Evolutionary conservation across 495 filamentous ascomycete species (phyloP).

Genomic region (Xylaria intraflava): DNA sequence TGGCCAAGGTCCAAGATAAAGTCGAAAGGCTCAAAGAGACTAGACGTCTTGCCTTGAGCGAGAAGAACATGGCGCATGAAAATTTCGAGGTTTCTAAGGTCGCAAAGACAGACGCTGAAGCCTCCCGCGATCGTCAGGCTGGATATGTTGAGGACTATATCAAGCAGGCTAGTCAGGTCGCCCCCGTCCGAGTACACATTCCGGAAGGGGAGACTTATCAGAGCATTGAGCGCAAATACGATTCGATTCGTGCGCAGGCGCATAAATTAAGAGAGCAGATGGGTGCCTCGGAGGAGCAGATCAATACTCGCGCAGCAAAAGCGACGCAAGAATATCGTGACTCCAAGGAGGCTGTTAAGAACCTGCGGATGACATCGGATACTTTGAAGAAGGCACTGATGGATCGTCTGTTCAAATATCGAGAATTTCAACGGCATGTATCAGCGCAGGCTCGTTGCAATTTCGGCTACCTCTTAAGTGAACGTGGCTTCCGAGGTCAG

Average conservation of each 20-base stretch:
- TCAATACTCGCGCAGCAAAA: slow-evolving; percentile 40
- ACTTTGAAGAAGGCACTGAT: slow-evolving; percentile 58
- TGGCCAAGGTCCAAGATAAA: slow-evolving; percentile 56
- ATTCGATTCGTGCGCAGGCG: slow-evolving; percentile 52
- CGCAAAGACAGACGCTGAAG: slow-evolving; percentile 40
- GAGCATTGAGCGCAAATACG: slow-evolving; percentile 58
- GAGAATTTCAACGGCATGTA: slow-evolving; percentile 73
- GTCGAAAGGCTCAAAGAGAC: slow-evolving; percentile 40
- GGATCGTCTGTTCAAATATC: slow-evolving; percentile 68
- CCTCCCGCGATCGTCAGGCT: slow-evolving; percentile 40
- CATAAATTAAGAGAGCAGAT: slow-evolving; percentile 41
- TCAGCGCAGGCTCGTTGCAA: slow-evolving; percentile 74
- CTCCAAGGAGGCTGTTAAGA: slow-evolving; percentile 32
- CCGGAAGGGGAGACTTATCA: slow-evolving; percentile 58
- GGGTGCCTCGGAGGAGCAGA: slow-evolving; percentile 62
- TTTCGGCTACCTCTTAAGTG: slow-evolving; percentile 81
- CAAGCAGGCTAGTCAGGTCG: slow-evolving; percentile 52
- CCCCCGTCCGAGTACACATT: slow-evolving; percentile 53
- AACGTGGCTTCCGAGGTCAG: slow-evolving; percentile 79
- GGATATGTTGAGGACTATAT: slow-evolving; percentile 48
- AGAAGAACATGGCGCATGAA: slow-evolving; percentile 61
- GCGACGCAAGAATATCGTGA: slow-evolving; percentile 32
- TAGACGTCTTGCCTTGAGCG: slow-evolving; percentile 47
- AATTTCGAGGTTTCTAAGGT: slow-evolving; percentile 43
- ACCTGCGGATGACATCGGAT: slow-evolving; percentile 47